Evolutionary conservation across 1,284 basidiomycete species (phyloP).

Genomic region (Cutaneotrichosporon cyanovorans): DNA sequence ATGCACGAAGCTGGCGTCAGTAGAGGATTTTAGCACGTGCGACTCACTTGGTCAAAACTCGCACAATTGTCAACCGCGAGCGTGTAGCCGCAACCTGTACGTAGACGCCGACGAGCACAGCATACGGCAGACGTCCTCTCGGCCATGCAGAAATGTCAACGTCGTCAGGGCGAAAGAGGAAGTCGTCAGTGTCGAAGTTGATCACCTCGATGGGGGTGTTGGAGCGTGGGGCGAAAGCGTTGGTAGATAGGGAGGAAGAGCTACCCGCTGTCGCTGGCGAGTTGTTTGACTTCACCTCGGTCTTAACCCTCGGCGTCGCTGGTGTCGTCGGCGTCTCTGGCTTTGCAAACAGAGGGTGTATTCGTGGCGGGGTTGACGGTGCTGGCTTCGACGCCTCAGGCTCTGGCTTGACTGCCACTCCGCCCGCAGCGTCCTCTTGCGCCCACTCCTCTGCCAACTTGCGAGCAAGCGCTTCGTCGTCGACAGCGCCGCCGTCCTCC

Average conservation of each 20-base stretch:
- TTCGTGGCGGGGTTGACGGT: neutral
- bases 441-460: slow-evolving; percentile 26
- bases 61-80: slow-evolving; percentile 71
- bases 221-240: neutral
- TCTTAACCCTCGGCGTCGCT: slow-evolving; percentile 1
- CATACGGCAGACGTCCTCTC: slow-evolving; percentile 57
- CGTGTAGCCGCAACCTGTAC: slow-evolving; percentile 65
- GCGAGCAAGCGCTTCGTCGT: slow-evolving; percentile 25
- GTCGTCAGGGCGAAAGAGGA: slow-evolving; percentile 45
- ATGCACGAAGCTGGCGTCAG: slow-evolving; percentile 51
- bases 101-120: slow-evolving; percentile 70
- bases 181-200: slow-evolving; percentile 45
- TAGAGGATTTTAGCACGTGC: neutral
- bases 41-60: slow-evolving; percentile 65
- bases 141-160: slow-evolving; percentile 45
- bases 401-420: neutral
- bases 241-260: too few relatives aligned
- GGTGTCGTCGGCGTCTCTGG: neutral
- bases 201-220: slow-evolving; percentile 22
- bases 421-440: slow-evolving; percentile 4
- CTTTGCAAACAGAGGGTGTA: slow-evolving; percentile 20
- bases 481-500: too few relatives aligned
- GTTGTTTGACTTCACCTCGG: too few relatives aligned
- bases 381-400: slow-evolving; percentile 5
- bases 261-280: too few relatives aligned